These are phyloP conservation scores for Biscogniauxia sp. DNA, from an alignment of 2,329 filamentous ascomycete species.

Conservation along the genomic window DNA sequence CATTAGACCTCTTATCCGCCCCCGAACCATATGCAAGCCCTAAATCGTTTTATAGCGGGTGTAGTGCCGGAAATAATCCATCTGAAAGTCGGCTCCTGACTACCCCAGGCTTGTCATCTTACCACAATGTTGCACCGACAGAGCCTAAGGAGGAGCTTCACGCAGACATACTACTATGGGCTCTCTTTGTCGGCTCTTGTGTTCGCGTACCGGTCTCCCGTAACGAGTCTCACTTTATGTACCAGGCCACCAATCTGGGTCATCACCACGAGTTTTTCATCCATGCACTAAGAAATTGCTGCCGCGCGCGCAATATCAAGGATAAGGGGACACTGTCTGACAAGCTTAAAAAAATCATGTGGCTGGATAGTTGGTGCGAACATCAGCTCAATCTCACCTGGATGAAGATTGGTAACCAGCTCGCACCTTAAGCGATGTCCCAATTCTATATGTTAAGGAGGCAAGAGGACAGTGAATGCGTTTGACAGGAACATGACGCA, in stretches of 20 bases:
- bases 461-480: slow-evolving; percentile 1
- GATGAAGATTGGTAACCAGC: slow-evolving; percentile 24
- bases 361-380: slow-evolving; percentile 33
- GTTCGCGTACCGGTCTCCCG: slow-evolving; percentile 23
- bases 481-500: background rate
- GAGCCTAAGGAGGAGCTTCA: slow-evolving; percentile 26
- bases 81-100: slow-evolving; percentile 4
- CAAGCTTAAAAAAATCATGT: slow-evolving; percentile 28
- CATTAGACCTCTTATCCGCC: slow-evolving; percentile 25
- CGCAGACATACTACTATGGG: slow-evolving; percentile 31
- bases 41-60: slow-evolving; percentile 14
- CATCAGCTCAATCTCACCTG: slow-evolving; percentile 29
- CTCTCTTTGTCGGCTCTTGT: slow-evolving; percentile 32
- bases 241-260: slow-evolving; percentile 15
- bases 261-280: slow-evolving; percentile 32
- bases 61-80: slow-evolving; percentile 13
- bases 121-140: background rate
- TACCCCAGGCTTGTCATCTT: background rate
- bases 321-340: slow-evolving; percentile 22
- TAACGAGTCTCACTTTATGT: slow-evolving; percentile 11
- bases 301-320: slow-evolving; percentile 24
- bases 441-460: background rate
- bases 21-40: slow-evolving; percentile 17
- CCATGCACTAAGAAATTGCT: slow-evolving; percentile 27
- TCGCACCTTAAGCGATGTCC: slow-evolving; percentile 13